Base-by-base conservation (phyloP, 2,329 filamentous ascomycete genomes). In the Fusarium keratoplasticum region DNA sequence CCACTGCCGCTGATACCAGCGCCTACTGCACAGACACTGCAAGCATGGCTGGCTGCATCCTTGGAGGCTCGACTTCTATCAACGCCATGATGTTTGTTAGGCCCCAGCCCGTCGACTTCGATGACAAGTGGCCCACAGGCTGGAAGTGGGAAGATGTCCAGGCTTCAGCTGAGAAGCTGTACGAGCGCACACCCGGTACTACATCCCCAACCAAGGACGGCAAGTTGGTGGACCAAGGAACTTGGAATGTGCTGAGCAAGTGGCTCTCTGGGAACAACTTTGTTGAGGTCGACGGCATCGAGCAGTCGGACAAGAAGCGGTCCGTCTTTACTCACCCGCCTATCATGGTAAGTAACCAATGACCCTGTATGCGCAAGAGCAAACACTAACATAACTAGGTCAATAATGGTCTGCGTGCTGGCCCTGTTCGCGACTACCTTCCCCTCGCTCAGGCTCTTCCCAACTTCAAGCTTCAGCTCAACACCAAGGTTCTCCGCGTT, bases 41-140 rank as follows among this genome's bases (percentile, higher is more conserved):
- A 71, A 90, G 92, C 76, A 93, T 93, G 90, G 90, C 91, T 14
- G 92, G 91, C 16, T 94, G 92, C 71, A 86, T 94, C 50, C 86
- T 94, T 4, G 92, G 92, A 58, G 92, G 92, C 64, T 90, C 90
- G 9, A 89, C 90, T 16, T 89, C 90, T 31, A 86, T 93, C 77
- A 94, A 94, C 74, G 89, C 92, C 60, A 91, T 90, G 52, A 85
- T 94, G 36, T 93, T 90, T 88, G 92, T 90, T 87, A 90, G 89
- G 83, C 88, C 93, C 0, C 89, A 91, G 69, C 85, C 88, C 6
- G 80, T 84, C 9, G 93, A 95, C 79, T 95, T 92, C 85, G 91
- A 95, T 79, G 87, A 89, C 79, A 92, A 93, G 80, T 95, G 93
- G 84, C 93, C 93, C 1, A 73, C 83, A 2, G 93, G 92, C 33